Base-by-base conservation (phyloP, 129 eudicot genomes). In the Centaurea solstitialis region DNA sequence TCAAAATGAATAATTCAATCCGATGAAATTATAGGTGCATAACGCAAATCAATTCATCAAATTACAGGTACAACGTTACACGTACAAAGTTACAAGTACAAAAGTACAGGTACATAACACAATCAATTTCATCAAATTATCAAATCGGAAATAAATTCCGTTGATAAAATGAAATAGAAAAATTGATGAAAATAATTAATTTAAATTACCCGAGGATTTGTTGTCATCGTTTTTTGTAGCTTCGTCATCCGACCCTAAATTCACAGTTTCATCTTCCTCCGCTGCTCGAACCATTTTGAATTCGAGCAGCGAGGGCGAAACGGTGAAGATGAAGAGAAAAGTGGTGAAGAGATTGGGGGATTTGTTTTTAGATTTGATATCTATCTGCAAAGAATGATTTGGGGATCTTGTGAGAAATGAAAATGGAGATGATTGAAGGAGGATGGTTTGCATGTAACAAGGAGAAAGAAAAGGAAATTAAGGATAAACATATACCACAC, bases 271-370 rank as follows among this genome's bases (percentile, higher is more conserved):
- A 4, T 91, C 92, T 24, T 90, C 89, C 87, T 90, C 90, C 0
- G 85, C 72, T 30, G 94, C 90, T 77, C 92, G 90, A 74, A 85
- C 89, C 97, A 90, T 88, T 80, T 76, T 77, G 78, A 71, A 82
- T 82, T 85, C 84, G 82, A 90, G 84, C 86, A 68, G 79, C 69
- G 80, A 77, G 72, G 80, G 38, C 70, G 47, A 75, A 26, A 72
- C 7, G 73, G 79, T 37, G 76, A 75, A 68, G 61, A 72, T 70
- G 76, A 80, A 28, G 69, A 80, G 76, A 80, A 77, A 77, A 76
- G n/a, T 79, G 77, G 40, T 76, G 68, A 70, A 61, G 28, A 76
- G 68, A 76, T 70, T 76, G 81, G 30, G 77, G 24, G 67, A 47
- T 75, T 43, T 75, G 24, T 37, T 79, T 50, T 70, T 35, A 12